Percentiles rank a stretch among this genome's conserved stretches.
Conservation (phyloP, 306 rosid genomes). For the Delonix regia region DNA sequence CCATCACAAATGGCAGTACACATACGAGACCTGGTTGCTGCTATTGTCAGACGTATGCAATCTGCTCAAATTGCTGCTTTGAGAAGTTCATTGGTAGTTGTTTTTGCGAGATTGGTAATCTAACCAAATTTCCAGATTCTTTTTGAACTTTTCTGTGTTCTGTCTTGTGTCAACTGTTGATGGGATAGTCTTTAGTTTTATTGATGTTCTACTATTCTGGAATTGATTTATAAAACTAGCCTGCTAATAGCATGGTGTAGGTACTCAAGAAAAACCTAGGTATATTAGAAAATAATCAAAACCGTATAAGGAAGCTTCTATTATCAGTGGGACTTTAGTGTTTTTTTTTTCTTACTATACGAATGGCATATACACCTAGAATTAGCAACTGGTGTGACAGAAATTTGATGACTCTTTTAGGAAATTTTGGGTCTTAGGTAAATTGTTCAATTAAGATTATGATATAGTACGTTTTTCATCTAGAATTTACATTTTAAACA, state of each 20-base stretch:
- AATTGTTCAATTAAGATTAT: neutral
- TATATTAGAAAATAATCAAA: neutral
- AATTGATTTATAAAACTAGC: slow-evolving; percentile 26
- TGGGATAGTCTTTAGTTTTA: slow-evolving; percentile 21
- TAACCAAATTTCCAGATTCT: slow-evolving; percentile 19
- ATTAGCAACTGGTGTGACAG: no score
- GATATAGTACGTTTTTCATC: neutral
- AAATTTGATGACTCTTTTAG: no score
- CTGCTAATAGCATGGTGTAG: neutral
- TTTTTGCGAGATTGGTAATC: slow-evolving; percentile 88
- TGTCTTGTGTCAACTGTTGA: slow-evolving; percentile 14
- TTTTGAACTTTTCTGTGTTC: slow-evolving; percentile 21
- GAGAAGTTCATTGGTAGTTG: slow-evolving; percentile 83
- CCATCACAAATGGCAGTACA: slow-evolving; percentile 85
- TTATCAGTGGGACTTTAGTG: no score
- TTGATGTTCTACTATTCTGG: slow-evolving; percentile 3
- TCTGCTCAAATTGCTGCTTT: slow-evolving; percentile 73
- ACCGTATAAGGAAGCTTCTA: neutral
- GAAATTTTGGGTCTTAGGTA: no score
- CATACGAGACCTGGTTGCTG: slow-evolving; percentile 78
- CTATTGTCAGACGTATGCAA: slow-evolving; percentile 88
- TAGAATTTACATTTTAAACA: neutral
- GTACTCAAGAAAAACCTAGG: neutral
- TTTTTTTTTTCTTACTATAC: no score
- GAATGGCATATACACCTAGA: no score